These are phyloP conservation scores for Trichoderma afroharzianum DNA, from an alignment of 2,329 filamentous ascomycete genomes.

Conservation along the genomic window DNA sequence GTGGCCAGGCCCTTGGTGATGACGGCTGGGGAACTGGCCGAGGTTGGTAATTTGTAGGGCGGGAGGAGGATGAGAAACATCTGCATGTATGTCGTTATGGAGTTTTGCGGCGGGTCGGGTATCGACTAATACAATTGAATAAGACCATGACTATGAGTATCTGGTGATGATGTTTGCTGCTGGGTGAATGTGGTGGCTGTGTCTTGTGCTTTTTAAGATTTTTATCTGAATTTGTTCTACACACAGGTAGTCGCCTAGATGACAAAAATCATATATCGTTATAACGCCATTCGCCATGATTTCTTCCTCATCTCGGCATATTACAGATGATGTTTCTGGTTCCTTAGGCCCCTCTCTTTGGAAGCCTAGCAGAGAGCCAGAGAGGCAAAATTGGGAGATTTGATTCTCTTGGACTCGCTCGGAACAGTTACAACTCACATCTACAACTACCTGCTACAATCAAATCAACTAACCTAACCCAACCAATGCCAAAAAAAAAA, in stretches of 20 bases:
- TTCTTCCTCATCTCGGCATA: background rate
- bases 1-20: background rate
- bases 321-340: background rate
- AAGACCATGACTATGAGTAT: background rate
- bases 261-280: background rate
- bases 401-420: background rate
- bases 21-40: background rate
- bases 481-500: background rate
- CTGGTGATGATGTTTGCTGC: background rate
- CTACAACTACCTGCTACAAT: too few relatives aligned
- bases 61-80: background rate
- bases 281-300: background rate
- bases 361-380: background rate
- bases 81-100: conserved; percentile 16
- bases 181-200: background rate
- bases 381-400: background rate
- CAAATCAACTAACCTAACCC: background rate
- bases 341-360: background rate
- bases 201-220: background rate
- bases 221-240: background rate
- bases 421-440: background rate
- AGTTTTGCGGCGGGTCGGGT: background rate
- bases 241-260: background rate
- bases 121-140: conserved; percentile 9
- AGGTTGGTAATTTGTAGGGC: background rate